Evolutionary conservation across 208 protist genomes (phyloP).

Genomic region (Crithidia thermophila): DNA sequence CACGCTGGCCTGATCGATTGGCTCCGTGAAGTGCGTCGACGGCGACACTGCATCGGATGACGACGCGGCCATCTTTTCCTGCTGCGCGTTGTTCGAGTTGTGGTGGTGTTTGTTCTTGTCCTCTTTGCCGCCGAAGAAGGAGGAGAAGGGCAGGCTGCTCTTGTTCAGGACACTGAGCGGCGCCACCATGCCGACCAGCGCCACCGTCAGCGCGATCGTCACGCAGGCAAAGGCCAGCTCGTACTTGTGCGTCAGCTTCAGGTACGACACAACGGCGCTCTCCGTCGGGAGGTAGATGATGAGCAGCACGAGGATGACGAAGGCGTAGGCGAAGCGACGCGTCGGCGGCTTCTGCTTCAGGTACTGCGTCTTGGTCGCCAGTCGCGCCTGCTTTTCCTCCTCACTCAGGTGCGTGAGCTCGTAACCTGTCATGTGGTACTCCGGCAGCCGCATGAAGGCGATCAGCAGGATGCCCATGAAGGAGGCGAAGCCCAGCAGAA

Average conservation of each 20-base stretch:
- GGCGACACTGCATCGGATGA: background rate
- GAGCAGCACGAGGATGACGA: conserved; percentile 49
- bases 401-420: conserved; percentile 36
- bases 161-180: conserved; percentile 22
- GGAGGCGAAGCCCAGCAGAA: conserved; percentile 40
- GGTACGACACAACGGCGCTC: conserved; percentile 42
- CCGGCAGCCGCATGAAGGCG: conserved; percentile 49
- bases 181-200: conserved; percentile 28
- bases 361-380: conserved; percentile 32
- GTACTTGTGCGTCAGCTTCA: conserved; percentile 8
- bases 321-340: conserved; percentile 55
- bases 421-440: conserved; percentile 65
- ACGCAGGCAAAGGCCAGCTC: conserved; percentile 43
- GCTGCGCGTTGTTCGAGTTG: background rate
- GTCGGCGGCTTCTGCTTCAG: conserved; percentile 59
- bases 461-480: conserved; percentile 28
- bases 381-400: conserved; percentile 24
- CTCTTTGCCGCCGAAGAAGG: background rate
- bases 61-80: background rate
- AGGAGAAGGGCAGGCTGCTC: conserved; percentile 5
- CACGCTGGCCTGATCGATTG: background rate
- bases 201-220: conserved; percentile 28
- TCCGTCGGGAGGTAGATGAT: conserved; percentile 65
- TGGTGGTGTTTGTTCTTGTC: too few species aligned
- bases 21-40: background rate